A percentile compares a stretch with the other conserved stretches of the same genome.
Conservation (phyloP, 75 land plant genomes). For the Isoetes taiwanensis region DNA sequence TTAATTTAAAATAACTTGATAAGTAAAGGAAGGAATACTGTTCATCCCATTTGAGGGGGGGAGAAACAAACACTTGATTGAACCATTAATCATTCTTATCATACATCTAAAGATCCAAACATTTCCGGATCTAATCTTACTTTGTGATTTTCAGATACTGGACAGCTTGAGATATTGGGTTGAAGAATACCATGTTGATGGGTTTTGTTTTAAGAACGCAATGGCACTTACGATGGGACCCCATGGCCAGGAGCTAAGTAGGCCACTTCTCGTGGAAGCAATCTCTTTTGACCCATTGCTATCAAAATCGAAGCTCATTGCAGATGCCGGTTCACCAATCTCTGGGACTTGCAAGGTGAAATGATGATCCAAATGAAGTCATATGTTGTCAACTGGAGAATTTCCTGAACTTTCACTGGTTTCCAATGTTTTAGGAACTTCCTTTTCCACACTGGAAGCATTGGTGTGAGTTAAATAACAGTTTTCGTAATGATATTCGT, state of each 20-base stretch:
- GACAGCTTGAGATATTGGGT: conserved; percentile 86
- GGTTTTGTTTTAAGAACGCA: conserved; percentile 72
- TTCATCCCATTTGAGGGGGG: too few species aligned
- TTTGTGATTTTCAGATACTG: conserved; percentile 45
- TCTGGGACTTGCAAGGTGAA: conserved; percentile 28
- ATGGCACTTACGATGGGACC: conserved; percentile 46
- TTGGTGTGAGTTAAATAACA: conserved; percentile 84
- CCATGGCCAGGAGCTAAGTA: conserved; percentile 43
- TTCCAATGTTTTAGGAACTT: conserved; percentile 16
- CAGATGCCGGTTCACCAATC: conserved; percentile 52
- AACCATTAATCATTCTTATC: too few species aligned
- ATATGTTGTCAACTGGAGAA: background rate
- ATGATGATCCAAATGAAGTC: background rate
- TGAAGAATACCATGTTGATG: conserved; percentile 85
- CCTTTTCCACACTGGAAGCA: conserved; percentile 91
- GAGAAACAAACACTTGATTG: too few species aligned
- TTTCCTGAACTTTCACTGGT: too few species aligned
- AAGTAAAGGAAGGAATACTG: too few species aligned
- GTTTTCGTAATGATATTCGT: conserved; percentile 54
- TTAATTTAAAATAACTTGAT: too few species aligned
- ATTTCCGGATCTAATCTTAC: too few species aligned
- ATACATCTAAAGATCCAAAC: too few species aligned
- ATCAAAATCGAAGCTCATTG: conserved; percentile 59
- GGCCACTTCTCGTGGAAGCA: conserved; percentile 74
- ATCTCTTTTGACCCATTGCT: conserved; percentile 86